Evolutionary conservation across 139 green algal species (phyloP).

Genomic region (Coelastrella sp.): DNA sequence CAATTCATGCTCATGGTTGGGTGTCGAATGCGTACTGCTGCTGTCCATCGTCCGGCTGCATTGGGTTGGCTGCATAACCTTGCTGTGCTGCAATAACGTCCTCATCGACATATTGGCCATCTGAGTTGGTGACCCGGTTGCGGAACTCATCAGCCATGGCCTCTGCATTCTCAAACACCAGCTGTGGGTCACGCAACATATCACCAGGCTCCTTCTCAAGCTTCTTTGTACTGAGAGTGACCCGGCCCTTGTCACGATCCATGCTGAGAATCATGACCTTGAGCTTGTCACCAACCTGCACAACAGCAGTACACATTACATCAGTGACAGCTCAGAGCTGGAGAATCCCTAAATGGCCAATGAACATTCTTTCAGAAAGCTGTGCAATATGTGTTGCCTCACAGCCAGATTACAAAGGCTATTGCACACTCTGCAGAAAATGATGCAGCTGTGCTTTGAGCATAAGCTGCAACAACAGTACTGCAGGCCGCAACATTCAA

Average conservation of each 20-base stretch:
- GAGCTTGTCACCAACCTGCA: slow-evolving; percentile 87
- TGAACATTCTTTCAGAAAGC: too few relatives aligned
- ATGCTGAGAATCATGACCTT: slow-evolving; percentile 98
- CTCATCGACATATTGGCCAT: not conserved
- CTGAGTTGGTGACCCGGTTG: slow-evolving; percentile 51
- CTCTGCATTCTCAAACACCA: slow-evolving; percentile 96
- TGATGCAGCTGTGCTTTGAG: too few relatives aligned
- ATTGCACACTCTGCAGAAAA: too few relatives aligned
- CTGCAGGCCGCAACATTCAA: too few relatives aligned
- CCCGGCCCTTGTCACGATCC: slow-evolving; percentile 87
- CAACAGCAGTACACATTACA: not conserved
- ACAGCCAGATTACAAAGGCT: too few relatives aligned
- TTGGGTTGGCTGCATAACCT: not conserved
- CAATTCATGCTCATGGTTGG: not conserved
- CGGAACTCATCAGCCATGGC: slow-evolving; percentile 93
- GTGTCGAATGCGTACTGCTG: slow-evolving; percentile 46
- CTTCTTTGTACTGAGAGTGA: slow-evolving; percentile 98
- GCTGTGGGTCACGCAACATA: slow-evolving; percentile 93
- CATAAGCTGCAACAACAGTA: too few relatives aligned
- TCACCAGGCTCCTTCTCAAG: slow-evolving; percentile 96
- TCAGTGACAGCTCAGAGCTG: not conserved
- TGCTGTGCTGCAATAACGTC: slow-evolving; percentile 20
- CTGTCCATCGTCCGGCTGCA: slow-evolving; percentile 1
- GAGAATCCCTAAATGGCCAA: too few relatives aligned
- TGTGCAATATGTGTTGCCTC: too few relatives aligned